phyloP scores from a whole-genome alignment of 1,139 yeast species.

The Suhomyces guaymorum region DNA sequence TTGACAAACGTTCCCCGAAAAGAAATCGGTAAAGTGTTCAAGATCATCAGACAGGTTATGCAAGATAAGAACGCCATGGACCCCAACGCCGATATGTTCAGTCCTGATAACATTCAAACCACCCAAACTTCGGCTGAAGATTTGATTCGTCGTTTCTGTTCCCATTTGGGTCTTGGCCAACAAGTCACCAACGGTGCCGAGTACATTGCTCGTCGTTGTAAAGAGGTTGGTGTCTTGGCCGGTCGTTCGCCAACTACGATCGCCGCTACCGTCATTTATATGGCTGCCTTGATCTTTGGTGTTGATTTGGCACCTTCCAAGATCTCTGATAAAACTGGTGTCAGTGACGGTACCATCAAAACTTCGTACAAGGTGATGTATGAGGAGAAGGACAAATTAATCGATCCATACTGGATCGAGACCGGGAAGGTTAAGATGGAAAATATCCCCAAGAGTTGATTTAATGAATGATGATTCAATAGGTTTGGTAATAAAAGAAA shows the following conservation, averaged over 20 bases:
- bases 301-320: conserved; percentile 68
- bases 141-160: conserved; percentile 92
- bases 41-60: conserved; percentile 75
- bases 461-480: too few relatives aligned
- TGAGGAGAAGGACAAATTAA: conserved; percentile 69
- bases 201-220: conserved; percentile 83
- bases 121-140: conserved; percentile 94
- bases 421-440: conserved; percentile 67
- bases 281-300: conserved; percentile 84
- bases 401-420: conserved; percentile 80
- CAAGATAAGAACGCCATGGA: conserved; percentile 61
- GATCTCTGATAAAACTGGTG: conserved; percentile 95
- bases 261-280: conserved; percentile 95
- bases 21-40: conserved; percentile 88
- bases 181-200: conserved; percentile 94
- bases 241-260: conserved; percentile 97
- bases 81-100: conserved; percentile 40
- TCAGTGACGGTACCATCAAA: conserved; percentile 95
- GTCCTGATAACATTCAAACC: conserved; percentile 66
- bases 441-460: conserved; percentile 50
- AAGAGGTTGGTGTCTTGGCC: conserved; percentile 90
- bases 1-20: conserved; percentile 91
- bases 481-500: too few relatives aligned
- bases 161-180: conserved; percentile 84
- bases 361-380: conserved; percentile 84